Evolutionary conservation across 164 flowering plant species (phyloP), one percentile per base, ranked within the genome.

Genomic region (Cinnamomum micranthum): DNA sequence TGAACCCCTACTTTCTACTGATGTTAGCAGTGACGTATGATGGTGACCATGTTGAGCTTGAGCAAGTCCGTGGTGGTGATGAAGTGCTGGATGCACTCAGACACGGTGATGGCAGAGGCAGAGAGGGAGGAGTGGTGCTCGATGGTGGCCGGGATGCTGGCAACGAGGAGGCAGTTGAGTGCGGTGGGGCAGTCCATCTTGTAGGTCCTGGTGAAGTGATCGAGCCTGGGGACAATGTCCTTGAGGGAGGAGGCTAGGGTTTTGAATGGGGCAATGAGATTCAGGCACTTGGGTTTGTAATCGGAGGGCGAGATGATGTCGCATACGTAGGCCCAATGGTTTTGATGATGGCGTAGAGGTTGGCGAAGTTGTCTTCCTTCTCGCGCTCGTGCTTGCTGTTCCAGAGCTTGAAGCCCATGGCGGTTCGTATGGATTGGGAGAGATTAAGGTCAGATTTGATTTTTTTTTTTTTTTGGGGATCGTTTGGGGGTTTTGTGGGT

Each of bases 371-470:
- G 41, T 93, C 99, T 63, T 90, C 88, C 97, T 89, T 91, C 75
- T 95, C 98, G 70, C 96, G 83, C 80, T 95, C 98, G 19, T 95
- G 94, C 88, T 93, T 93, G 85, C 92, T 95, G 74, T 90, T 86
- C 96, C 92, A 91, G 10, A 93, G 90, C 87, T 92, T 93, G 70
- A 91, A 95, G 80, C 92, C 99, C 99, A 92, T 95, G 47, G 20
- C 27, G 41, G 10, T 3, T 19, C 12, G 41, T 35, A 35, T 35
- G 41, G 41, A 35, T 35, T 35, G 41, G 6, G 41, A 35, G 41
- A 6, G 9, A 35, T 35, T 35, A 6, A 35, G 41, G 6, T 35
- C 41, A 35, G 41, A 35, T 35, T 35, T 9, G 41, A 35, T 35
- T 35, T 6, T 35, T 35, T 6, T 6, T 35, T 35, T 6, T 3